Base-by-base conservation (phyloP, 1,139 yeast genomes). In the Nematodospora anomalae region DNA sequence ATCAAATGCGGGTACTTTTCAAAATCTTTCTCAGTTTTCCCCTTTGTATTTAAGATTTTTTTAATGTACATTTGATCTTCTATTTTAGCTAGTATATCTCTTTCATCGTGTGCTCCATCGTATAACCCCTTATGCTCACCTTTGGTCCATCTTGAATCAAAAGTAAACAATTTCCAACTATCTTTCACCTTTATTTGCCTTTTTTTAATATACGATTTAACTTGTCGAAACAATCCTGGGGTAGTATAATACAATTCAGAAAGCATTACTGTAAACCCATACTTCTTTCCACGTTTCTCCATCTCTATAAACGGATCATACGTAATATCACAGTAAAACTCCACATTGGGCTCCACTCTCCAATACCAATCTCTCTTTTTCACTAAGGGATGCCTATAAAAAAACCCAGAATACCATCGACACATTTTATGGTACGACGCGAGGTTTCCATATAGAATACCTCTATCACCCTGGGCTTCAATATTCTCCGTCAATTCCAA, bases 291-390 rank as follows among this genome's bases (percentile, higher is more conserved):
- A 39, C 60, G 54, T 37, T 67, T 70, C 37, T 76, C 78, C 97
- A 90, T 87, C 51, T 83, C 89, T 16, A 74, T 51, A 55, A 90
- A 90, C 13, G 96, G 96, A 60, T 90, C 97, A 60, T 89, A 88
- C 0, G 96, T 84, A 34, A 88, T 63, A 57, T 89, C 97, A 61
- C 97, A 90, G 54, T 72, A 88, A 57, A 86, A 89, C 45, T 86
- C 83, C 30, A 90, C 92, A 46, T 84, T 83, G 2, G 97, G 97
- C 58, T 90, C 97, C 7, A 90, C 88, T 37, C 97, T 71, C 96
- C 97, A 89, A 62, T 88, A 89, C 94, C 95, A 89, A 43, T 87
- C 88, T 43, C 79, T 72, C 39, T 77, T 70, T 38, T 57, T 67
- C 33, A 90, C 80, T 43, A 84, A 57, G 3, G 83, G 83, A 57